Base-by-base conservation (phyloP, 2,329 filamentous ascomycete species). In the Coniochaeta sp. region DNA sequence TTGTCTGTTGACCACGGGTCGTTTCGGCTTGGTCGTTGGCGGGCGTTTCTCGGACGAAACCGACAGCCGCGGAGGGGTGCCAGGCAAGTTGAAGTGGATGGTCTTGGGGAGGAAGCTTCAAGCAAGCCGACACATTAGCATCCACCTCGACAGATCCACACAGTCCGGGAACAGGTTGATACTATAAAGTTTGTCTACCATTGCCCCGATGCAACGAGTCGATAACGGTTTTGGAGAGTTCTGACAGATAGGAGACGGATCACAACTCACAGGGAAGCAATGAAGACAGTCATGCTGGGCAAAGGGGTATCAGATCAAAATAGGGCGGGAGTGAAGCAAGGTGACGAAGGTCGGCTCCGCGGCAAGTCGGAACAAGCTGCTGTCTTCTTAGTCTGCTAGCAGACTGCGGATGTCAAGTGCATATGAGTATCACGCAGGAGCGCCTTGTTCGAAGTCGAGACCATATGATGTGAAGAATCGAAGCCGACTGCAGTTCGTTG, bases 31-130 rank as follows among this genome's bases (percentile, higher is more conserved):
- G 58, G 59, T 19, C 57, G 40, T 30, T 24, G 47, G 16, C 14
- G 36, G 59, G 28, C 63, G 65, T 65, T 65, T 64, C 55, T 64
- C 59, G 7, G 61, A 57, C 32, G 69, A 64, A 58, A 71, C 71
- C 65, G 67, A 71, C 62, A 70, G 70, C 63, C 70, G 76, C 61
- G 73, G 75, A 58, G 78, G 77, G 34, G 79, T 80, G 42, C 81
- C 80, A 12, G 85, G 84, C 60, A 90, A 80, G 66, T 88, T 87
- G 73, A 98, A 98, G 73, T 96, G 88, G 69, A 96, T 81, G 44
- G 93, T 98, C 73, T 96, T 93, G 36, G 93, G 93, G 38, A 97
- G 84, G 72, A 96, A 96, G 60, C 93, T 96, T 71, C 34, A 3
- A 22, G 16, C 38, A 5, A n/a, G 9, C 19, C 42, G 57, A 32